Evolutionary conservation across 31 red algal genomes (phyloP), one percentile per base, ranked within the genome.

Genomic region (Endocladia muricata): DNA sequence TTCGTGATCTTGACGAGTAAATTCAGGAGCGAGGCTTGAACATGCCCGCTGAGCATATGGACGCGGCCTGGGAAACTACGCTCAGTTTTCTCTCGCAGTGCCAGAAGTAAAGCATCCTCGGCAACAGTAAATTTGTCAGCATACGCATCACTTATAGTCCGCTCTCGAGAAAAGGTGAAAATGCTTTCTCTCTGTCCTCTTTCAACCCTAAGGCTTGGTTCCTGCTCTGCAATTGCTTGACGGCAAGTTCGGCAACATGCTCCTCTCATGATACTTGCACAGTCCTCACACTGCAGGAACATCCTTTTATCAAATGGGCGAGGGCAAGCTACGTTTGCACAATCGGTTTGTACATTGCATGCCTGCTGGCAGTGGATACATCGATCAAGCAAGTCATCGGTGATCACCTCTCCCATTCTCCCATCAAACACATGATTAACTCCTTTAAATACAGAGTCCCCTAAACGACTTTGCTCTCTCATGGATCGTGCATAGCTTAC

Each of bases 351-450:
- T 35, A 76, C 41, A 51, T 81, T 81, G 34, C 82, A 88, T 19
- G 84, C 65, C 43, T 74, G 56, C 39, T 82, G 75, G 51, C 93
- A 96, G 34, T 77, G 91, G 4, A 67, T 72, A 61, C 93, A 96
- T 3, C 37, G 33, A 32, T 79, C 74, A 2, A 96, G 82, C 30
- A 88, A 58, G 32, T 96, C 93, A 21, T 83, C 73, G 17, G 88
- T 96, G 28, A 96, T 84, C 21, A 65, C 32, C 61, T 85, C 81
- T 51, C 88, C 88, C 81, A 96, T 81, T 0, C 93, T 66, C 7
- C 79, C 83, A 54, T 96, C 93, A 74, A 96, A 96, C 6, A 96
- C 93, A 65, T 91, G 85, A 54, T 88, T 88, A 31, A 86, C 76
- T 31, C 93, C 93, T 36, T 89, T 92, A 55, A 96, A 96, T 26